A percentile compares a stretch with the other conserved stretches of the same genome.
These are phyloP conservation scores for Omphalotus olearius DNA, from an alignment of 1,284 basidiomycete species.

Conservation along the genomic window DNA sequence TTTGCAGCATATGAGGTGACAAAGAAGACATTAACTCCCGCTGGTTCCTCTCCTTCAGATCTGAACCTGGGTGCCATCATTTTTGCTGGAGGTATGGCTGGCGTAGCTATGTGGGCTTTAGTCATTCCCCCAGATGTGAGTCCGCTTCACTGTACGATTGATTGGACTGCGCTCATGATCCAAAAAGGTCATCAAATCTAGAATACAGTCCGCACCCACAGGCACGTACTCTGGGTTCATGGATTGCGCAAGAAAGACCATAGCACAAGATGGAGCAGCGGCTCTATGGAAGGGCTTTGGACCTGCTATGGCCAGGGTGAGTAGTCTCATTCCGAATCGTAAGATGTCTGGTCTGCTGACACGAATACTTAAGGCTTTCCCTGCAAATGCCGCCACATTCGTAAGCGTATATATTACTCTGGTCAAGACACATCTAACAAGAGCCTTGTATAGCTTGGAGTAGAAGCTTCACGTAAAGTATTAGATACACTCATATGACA, in stretches of 20 bases:
- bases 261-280: conserved; percentile 84
- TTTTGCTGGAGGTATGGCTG: conserved; percentile 90
- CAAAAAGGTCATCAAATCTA: conserved; percentile 87
- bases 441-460: conserved; percentile 57
- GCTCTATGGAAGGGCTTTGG: conserved; percentile 98
- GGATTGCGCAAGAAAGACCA: conserved; percentile 91
- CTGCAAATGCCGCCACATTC: conserved; percentile 95
- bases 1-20: conserved; percentile 96
- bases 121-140: conserved; percentile 93
- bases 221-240: conserved; percentile 94
- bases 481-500: conserved; percentile 61
- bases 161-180: conserved; percentile 3
- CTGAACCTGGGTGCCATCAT: conserved; percentile 89
- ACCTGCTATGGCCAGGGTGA: conserved; percentile 91
- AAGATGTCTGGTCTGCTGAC: not conserved
- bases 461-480: conserved; percentile 73
- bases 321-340: conserved; percentile 21
- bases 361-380: conserved; percentile 65
- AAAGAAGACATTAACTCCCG: conserved; percentile 83
- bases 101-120: conserved; percentile 96
- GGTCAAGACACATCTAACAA: not conserved
- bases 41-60: conserved; percentile 71
- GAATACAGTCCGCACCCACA: conserved; percentile 93
- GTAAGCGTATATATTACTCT: conserved; percentile 43
- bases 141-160: conserved; percentile 10